Base-by-base conservation (phyloP, 495 filamentous ascomycete species). In the Filosporella fistucella region DNA sequence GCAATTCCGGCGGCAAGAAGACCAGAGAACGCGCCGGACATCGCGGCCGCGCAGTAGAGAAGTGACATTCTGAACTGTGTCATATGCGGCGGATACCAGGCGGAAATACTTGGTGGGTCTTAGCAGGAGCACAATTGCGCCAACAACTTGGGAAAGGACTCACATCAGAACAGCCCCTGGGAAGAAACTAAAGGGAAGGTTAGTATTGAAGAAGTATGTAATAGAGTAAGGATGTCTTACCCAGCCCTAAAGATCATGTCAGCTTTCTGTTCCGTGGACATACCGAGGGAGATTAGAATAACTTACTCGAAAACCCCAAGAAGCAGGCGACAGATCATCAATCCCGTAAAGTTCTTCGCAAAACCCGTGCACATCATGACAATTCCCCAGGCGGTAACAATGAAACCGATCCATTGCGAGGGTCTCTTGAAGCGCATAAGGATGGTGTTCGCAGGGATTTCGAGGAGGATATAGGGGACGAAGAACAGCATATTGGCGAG, bases 371-470 rank as follows among this genome's bases (percentile, higher is more conserved):
- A 76, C 1, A 80, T 78, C 86, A 93, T 95, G 54, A 74, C 18
- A 4, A 47, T 14, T 11, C 51, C 11, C 46, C 37, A 96, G 13
- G 72, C 59, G 55, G 90, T 78, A 81, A 91, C 93, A 60, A 88
- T 91, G 35, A 70, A 39, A 1, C 82, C 77, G 33, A 91, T 58
- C 89, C 90, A 96, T 30, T 91, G 68, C 50, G 82, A 78, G 2
- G 91, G 90, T 49, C 77, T 82, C 51, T 94, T 69, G 50, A 78
- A 80, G 65, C 91, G 94, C 23, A 96, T 69, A 20, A 93, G 57
- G 36, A 95, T 78, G n/a, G n/a, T n/a, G 58, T 96, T 96, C 43
- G 82, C 87, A 4, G 91, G 91, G 39, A 96, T 90, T 63, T 85
- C 64, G 38, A 65, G 61, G 12, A 65, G 35, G 4, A 63, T 61